Evolutionary conservation across 2,329 filamentous ascomycete species (phyloP), one percentile per base, ranked within the genome.

Genomic region (Seiridium unicorne): DNA sequence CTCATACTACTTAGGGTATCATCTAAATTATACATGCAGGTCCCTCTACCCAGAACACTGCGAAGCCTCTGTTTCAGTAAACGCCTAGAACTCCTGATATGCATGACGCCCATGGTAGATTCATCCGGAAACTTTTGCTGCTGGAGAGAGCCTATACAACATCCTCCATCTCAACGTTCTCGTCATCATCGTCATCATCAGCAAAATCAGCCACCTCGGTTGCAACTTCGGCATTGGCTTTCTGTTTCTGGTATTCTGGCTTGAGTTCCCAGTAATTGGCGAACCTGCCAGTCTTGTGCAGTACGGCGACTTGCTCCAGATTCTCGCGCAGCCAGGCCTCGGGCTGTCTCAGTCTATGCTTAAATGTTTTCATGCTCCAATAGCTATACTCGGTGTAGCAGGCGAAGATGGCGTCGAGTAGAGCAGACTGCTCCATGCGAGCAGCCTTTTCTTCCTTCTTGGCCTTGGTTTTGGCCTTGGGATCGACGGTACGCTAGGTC

Each of bases 281-380:
- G 72, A 96, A 97, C 3, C 87, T 84, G 34, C 94, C 94, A 51
- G 87, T 89, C 74, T 93, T 91, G 72, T 96, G 89, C 62, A 97
- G 78, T 26, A 90, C 86, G 0, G 92, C 94, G 61, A 98, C 86
- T 70, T 92, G 88, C 63, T 93, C 90, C 66, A 99, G 78, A 1
- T 89, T 89, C 72, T 95, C 87, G 58, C 94, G 92, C 63, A 99
- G 85, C 74, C 93, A 98, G n/a, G 90, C 88, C 73, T 98, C 95
- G 1, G 95, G 95, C 76, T 99, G 95, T 61, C 89, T 85, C 44
- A 96, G 85, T 62, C 84, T 80, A 55, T 87, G 82, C 64, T 92
- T 92, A 66, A 99, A 84, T 4, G 90, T 86, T 71, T 92, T 93
- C 82, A 98, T 91, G n/a, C 90, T 88, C 93, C 94, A 99, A 76